A percentile compares a stretch with the other conserved stretches of the same genome.
Evolutionary conservation across 352 stramenopile genomes (phyloP).

Genomic region (Phytophthora lateralis): DNA sequence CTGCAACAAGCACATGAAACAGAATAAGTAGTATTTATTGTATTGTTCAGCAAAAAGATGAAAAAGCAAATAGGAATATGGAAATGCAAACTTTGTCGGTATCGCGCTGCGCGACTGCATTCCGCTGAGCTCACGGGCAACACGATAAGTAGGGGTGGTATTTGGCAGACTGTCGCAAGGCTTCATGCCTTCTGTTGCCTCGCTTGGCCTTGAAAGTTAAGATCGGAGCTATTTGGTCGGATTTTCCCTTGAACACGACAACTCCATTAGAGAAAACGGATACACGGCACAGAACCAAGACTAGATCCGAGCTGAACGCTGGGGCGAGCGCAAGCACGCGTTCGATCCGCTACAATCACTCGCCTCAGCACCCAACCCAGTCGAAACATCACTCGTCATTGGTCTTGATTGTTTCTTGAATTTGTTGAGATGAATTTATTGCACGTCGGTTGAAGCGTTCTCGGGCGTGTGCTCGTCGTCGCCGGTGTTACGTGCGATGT

Average conservation of each 20-base stretch:
- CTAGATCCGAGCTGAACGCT: conserved; percentile 16
- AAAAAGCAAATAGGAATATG: conserved; percentile 30
- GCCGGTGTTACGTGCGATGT: conserved; percentile 55
- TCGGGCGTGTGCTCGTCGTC: conserved; percentile 25
- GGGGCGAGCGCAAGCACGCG: conserved; percentile 8
- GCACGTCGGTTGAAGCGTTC: conserved; percentile 25
- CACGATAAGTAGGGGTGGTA: conserved; percentile 17
- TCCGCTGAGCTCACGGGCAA: conserved; percentile 32
- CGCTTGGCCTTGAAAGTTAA: conserved; percentile 18
- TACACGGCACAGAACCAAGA: conserved; percentile 34
- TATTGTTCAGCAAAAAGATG: conserved; percentile 33
- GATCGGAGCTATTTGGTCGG: conserved; percentile 34
- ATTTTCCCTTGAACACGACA: conserved; percentile 37
- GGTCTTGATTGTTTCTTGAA: conserved; percentile 30
- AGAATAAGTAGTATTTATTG: conserved; percentile 44
- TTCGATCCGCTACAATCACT: conserved; percentile 34
- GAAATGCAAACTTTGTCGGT: conserved; percentile 31
- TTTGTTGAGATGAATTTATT: conserved; percentile 41
- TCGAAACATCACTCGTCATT: conserved; percentile 30
- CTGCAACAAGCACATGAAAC: conserved; percentile 16
- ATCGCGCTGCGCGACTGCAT: conserved; percentile 33
- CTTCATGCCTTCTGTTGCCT: conserved; percentile 35
- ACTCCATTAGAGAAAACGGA: conserved; percentile 33
- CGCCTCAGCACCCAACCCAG: conserved; percentile 8
- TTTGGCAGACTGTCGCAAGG: conserved; percentile 13